Evolutionary conservation across 345 rosid genomes (phyloP).

Genomic region (Eucalyptus tenuipes): DNA sequence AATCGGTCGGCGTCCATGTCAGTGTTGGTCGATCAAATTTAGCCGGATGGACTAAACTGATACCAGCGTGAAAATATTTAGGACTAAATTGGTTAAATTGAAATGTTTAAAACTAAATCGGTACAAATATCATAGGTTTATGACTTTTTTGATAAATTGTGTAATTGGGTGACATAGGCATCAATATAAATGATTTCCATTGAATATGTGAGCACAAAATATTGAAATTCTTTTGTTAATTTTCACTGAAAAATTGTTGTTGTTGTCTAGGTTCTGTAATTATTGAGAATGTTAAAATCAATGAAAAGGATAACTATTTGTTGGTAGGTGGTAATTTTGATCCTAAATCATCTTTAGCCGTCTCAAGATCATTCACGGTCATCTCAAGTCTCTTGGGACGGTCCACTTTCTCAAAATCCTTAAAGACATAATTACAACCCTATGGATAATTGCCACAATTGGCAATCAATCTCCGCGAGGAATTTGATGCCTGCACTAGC

Average conservation of each 20-base stretch:
- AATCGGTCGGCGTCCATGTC: rapidly evolving
- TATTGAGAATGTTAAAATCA: background rate
- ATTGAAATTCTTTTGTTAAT: background rate
- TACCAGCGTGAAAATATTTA: rapidly evolving
- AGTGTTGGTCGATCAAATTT: rapidly evolving
- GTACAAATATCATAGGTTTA: rapidly evolving
- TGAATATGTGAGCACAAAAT: background rate
- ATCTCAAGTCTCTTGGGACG: background rate
- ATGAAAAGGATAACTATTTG: background rate
- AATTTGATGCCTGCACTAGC: background rate
- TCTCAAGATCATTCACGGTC: background rate
- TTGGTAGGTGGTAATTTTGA: background rate
- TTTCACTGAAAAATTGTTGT: background rate
- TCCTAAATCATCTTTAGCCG: background rate
- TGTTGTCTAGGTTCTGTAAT: background rate
- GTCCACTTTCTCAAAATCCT: background rate
- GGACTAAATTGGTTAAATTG: rapidly evolving
- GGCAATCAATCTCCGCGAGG: background rate
- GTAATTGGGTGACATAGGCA: rapidly evolving
- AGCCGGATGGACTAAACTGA: rapidly evolving
- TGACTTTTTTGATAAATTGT: background rate
- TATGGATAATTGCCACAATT: background rate
- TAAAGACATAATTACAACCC: background rate
- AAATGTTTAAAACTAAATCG: rapidly evolving
- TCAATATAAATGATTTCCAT: background rate